These are phyloP conservation scores for Crithidia brevicula DNA, from an alignment of 208 protist genomes.

Conservation along the genomic window DNA sequence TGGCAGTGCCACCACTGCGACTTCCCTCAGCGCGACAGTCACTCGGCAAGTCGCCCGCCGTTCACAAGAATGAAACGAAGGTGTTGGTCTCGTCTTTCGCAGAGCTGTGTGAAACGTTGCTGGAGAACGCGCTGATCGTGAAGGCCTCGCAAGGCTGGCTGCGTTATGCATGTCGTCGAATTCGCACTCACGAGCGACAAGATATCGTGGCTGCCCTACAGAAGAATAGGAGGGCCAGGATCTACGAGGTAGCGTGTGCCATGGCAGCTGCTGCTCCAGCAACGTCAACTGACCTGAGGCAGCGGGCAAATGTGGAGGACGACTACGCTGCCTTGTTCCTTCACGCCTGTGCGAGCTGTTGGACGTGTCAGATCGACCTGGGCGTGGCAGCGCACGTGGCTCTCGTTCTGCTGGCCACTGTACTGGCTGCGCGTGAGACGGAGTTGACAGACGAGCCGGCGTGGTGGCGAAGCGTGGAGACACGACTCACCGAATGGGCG, in stretches of 20 bases:
- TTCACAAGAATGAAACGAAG: not conserved
- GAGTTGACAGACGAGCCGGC: not conserved
- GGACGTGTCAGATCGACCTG: constrained; percentile 20
- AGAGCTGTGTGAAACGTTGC: constrained; percentile 5
- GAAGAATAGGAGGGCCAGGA: not conserved
- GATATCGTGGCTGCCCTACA: constrained; percentile 12
- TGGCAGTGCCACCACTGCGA: constrained; percentile 20
- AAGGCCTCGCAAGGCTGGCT: constrained; percentile 32
- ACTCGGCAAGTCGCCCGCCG: not conserved
- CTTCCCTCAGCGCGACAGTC: not conserved
- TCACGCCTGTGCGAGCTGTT: constrained; percentile 18
- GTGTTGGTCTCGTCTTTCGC: not conserved
- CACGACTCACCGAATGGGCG: not conserved
- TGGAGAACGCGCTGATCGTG: constrained; percentile 4
- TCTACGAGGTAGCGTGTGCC: not conserved
- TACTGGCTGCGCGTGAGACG: not conserved
- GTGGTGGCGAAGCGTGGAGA: constrained; percentile 4
- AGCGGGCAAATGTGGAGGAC: not conserved
- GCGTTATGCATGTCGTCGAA: constrained; percentile 30
- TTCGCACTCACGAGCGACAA: constrained; percentile 12
- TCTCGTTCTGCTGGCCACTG: constrained; percentile 17
- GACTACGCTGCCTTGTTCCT: constrained; percentile 8
- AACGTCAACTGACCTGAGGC: no score
- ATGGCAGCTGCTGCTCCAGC: not conserved
- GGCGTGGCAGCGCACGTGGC: constrained; percentile 30